A percentile compares a stretch with the other conserved stretches of the same genome.
Conservation (phyloP, 129 eudicot species). For the Apium graveolens region DNA sequence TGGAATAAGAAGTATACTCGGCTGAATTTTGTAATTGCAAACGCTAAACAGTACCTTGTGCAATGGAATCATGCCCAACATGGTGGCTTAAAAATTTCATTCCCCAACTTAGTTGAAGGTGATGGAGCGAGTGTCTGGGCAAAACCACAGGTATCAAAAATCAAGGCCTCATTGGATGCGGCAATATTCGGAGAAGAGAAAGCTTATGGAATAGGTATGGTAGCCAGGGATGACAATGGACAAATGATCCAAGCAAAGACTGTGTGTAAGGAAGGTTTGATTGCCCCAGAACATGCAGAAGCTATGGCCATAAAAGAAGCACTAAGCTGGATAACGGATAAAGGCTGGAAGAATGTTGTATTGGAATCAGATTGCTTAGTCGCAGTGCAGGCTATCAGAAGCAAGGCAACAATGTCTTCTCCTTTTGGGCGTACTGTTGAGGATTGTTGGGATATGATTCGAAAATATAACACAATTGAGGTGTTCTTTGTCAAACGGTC, state of each 20-base stretch:
- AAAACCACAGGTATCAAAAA: background rate
- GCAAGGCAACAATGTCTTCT: too few relatives aligned
- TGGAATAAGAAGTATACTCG: background rate
- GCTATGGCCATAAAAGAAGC: background rate
- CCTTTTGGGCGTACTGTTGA: too few relatives aligned
- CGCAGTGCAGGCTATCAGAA: too few relatives aligned
- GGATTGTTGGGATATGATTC: too few relatives aligned
- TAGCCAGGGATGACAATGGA: background rate
- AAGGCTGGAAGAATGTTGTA: background rate
- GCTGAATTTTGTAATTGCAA: background rate
- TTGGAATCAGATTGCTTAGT: background rate
- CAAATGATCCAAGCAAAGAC: background rate
- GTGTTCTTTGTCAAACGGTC: too few relatives aligned
- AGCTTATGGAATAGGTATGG: background rate
- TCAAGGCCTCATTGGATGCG: background rate
- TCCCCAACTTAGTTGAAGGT: background rate
- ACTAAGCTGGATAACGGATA: background rate
- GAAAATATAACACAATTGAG: too few relatives aligned
- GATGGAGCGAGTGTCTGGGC: background rate
- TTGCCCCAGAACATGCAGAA: background rate
- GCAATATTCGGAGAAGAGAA: background rate
- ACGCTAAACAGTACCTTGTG: background rate
- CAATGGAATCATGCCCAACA: background rate
- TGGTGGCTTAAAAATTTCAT: too few relatives aligned
- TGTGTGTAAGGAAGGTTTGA: background rate